Percentiles rank a stretch among this genome's conserved stretches.
phyloP scores from a whole-genome alignment of 2,329 filamentous ascomycete species.

The Huntiella moniliformis region DNA sequence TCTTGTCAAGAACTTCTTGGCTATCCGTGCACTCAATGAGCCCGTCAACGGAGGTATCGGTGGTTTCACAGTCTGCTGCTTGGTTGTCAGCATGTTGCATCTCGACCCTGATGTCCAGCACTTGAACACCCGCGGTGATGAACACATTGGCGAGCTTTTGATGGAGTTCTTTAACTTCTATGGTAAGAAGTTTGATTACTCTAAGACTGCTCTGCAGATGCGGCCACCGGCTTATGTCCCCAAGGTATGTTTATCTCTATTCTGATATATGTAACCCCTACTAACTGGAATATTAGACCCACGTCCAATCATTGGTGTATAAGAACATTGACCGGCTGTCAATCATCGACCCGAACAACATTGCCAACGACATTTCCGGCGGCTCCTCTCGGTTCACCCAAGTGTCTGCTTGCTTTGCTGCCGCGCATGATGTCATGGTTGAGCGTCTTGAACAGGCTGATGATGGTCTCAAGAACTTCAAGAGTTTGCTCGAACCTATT shows the following conservation, averaged over 20 bases:
- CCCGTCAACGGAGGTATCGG: conserved; percentile 81
- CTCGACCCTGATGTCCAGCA: conserved; percentile 54
- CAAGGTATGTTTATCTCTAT: conserved; percentile 38
- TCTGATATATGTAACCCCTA: background rate
- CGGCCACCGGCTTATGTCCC: conserved; percentile 54
- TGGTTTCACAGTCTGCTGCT: conserved; percentile 83
- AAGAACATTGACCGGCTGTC: conserved; percentile 51
- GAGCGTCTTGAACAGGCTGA: conserved; percentile 37
- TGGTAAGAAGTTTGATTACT: conserved; percentile 60
- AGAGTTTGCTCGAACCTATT: conserved; percentile 11
- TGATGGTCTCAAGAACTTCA: conserved; percentile 1
- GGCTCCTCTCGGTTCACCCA: conserved; percentile 53
- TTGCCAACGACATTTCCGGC: conserved; percentile 73
- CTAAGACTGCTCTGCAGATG: conserved; percentile 53
- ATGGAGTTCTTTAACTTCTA: conserved; percentile 83
- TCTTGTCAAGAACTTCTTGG: conserved; percentile 78
- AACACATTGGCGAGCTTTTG: conserved; percentile 62
- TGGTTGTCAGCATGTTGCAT: conserved; percentile 78
- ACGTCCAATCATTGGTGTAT: conserved; percentile 30
- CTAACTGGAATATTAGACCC: conserved; percentile 19
- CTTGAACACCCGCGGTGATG: conserved; percentile 35
- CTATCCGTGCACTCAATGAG: conserved; percentile 81
- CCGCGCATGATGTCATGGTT: conserved; percentile 39
- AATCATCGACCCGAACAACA: conserved; percentile 81
- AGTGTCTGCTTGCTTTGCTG: conserved; percentile 51